A percentile compares a stretch with the other conserved stretches of the same genome.
These are phyloP conservation scores for Helichrysum umbraculigerum DNA, from an alignment of 129 eudicot species.

Conservation along the genomic window DNA sequence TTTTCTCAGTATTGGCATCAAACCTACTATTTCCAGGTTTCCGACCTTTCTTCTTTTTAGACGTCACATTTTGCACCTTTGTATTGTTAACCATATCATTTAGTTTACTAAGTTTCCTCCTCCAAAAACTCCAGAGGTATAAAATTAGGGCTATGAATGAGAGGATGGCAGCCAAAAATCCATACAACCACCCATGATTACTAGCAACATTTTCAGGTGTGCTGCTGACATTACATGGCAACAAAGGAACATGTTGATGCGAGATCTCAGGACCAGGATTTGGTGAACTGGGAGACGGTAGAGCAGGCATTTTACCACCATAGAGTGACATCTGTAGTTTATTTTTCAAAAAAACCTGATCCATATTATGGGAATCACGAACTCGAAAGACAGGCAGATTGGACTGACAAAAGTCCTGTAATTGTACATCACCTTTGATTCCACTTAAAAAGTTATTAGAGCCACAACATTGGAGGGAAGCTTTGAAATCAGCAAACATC, in stretches of 20 bases:
- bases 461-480: slow-evolving; percentile 64
- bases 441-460: slow-evolving; percentile 46
- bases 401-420: slow-evolving; percentile 47
- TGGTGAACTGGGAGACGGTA: slow-evolving; percentile 38
- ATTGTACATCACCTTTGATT: slow-evolving; percentile 24
- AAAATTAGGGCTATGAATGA: slow-evolving; percentile 32
- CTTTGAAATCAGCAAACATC: slow-evolving; percentile 67
- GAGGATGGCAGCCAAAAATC: slow-evolving; percentile 36
- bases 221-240: slow-evolving; percentile 18
- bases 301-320: slow-evolving; percentile 41
- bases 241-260: slow-evolving; percentile 23
- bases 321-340: slow-evolving; percentile 42
- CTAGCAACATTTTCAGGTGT: slow-evolving; percentile 28
- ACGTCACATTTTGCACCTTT: slow-evolving; percentile 41
- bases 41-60: slow-evolving; percentile 68
- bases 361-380: slow-evolving; percentile 56
- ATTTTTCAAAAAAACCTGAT: slow-evolving; percentile 32
- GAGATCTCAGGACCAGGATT: not conserved
- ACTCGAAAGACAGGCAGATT: slow-evolving; percentile 57
- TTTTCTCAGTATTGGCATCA: slow-evolving; percentile 29
- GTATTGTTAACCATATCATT: slow-evolving; percentile 28
- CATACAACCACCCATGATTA: slow-evolving; percentile 28
- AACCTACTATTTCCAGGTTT: slow-evolving; percentile 44
- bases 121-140: slow-evolving; percentile 26
- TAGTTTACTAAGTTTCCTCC: slow-evolving; percentile 27